Conservation (phyloP, 1,284 basidiomycete species). For the Mycosarcoma mackinlayi region DNA sequence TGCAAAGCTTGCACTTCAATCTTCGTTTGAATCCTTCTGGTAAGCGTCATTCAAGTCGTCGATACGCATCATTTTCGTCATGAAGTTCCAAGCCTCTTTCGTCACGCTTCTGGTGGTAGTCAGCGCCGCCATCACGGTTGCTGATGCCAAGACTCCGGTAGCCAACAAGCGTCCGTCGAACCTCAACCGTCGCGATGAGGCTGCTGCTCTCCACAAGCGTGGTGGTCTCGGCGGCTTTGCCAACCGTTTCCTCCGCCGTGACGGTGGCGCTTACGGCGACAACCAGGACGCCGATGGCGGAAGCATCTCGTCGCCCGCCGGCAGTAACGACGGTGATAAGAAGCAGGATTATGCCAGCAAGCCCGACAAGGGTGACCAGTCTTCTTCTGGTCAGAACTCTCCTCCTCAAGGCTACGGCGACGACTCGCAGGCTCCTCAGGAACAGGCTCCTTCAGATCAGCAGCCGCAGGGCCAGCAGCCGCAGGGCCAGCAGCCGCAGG, state of each 20-base stretch:
- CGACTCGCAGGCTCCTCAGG: background rate
- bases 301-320: constrained; percentile 3
- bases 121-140: constrained; percentile 48
- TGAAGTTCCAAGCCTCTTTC: constrained; percentile 48
- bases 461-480: constrained; percentile 7
- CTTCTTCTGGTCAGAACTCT: background rate
- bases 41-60: constrained; percentile 29
- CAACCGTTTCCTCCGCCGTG: constrained; percentile 29
- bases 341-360: constrained; percentile 18
- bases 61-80: constrained; percentile 11
- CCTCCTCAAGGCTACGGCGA: background rate
- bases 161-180: constrained; percentile 42
- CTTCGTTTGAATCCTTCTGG: constrained; percentile 26
- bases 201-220: constrained; percentile 28
- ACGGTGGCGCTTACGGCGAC: constrained; percentile 13
- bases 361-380: background rate
- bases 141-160: constrained; percentile 28
- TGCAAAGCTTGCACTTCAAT: background rate
- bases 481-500: constrained; percentile 4
- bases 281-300: constrained; percentile 7
- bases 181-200: constrained; percentile 32
- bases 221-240: constrained; percentile 28
- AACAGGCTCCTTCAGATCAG: background rate
- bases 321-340: background rate
- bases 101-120: constrained; percentile 41